A percentile compares a stretch with the other conserved stretches of the same genome.
Conservation (phyloP, 1,284 basidiomycete genomes). For the Ustilago trichophora region DNA sequence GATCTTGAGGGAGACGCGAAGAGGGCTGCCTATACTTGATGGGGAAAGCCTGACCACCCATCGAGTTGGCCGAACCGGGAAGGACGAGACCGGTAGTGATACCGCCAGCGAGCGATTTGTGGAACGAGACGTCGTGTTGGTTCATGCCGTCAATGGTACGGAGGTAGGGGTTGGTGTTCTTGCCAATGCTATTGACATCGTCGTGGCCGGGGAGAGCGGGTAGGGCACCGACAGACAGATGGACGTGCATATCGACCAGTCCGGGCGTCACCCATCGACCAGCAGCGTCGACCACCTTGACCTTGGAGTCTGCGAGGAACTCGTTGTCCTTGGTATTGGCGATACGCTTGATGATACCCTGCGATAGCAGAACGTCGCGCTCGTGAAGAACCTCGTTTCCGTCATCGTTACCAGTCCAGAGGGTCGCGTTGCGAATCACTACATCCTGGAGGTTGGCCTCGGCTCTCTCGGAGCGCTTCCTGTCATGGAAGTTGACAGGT, state of each 20-base stretch:
- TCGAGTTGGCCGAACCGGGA: constrained; percentile 73
- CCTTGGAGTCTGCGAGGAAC: background rate
- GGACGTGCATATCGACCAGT: constrained; percentile 81
- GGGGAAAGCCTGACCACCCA: constrained; percentile 77
- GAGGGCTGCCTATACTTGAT: constrained; percentile 71
- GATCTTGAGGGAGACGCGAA: constrained; percentile 36
- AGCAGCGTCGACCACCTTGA: constrained; percentile 39
- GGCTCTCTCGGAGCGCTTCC: constrained; percentile 77
- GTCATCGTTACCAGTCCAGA: constrained; percentile 80
- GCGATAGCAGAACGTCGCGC: constrained; percentile 67
- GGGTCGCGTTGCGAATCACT: constrained; percentile 78
- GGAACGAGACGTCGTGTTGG: constrained; percentile 73
- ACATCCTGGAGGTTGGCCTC: constrained; percentile 73
- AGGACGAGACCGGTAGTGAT: constrained; percentile 77
- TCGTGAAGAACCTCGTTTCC: constrained; percentile 74
- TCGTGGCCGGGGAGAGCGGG: constrained; percentile 68
- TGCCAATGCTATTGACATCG: constrained; percentile 70
- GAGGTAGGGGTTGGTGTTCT: constrained; percentile 74
- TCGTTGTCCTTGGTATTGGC: constrained; percentile 3
- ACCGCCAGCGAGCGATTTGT: constrained; percentile 73
- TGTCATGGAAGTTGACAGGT: constrained; percentile 70
- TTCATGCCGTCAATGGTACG: constrained; percentile 74
- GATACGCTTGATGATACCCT: constrained; percentile 69
- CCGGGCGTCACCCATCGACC: constrained; percentile 66
- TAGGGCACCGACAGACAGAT: constrained; percentile 71